Conservation (phyloP, 768 basidiomycete genomes). For the Neoboletus magnificus region DNA sequence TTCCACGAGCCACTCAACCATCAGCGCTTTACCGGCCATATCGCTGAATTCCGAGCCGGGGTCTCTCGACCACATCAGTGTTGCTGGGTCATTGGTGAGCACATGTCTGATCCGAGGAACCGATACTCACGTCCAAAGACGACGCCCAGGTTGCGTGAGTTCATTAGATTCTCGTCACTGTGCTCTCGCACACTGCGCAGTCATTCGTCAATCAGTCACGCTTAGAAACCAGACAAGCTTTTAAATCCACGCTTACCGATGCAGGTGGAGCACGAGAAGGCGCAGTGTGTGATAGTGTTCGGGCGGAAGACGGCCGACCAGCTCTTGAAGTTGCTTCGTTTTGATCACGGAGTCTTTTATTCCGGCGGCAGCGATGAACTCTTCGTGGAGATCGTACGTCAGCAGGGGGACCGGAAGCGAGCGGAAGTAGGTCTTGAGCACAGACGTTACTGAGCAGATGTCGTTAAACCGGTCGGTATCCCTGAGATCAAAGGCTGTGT, state of each 20-base stretch:
- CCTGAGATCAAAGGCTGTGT: slow-evolving; percentile 80
- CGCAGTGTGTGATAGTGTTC: slow-evolving; percentile 88
- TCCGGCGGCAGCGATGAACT: slow-evolving; percentile 76
- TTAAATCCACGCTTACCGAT: slow-evolving; percentile 51
- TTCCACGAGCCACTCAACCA: slow-evolving; percentile 93
- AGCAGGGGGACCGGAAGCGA: slow-evolving; percentile 87
- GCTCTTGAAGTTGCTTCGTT: slow-evolving; percentile 55
- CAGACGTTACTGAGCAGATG: slow-evolving; percentile 94
- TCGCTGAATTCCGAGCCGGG: slow-evolving; percentile 90
- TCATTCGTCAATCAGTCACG: slow-evolving; percentile 1
- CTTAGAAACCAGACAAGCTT: background rate
- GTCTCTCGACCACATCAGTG: slow-evolving; percentile 87
- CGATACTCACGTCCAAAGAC: slow-evolving; percentile 91
- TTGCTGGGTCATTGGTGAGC: slow-evolving; percentile 51
- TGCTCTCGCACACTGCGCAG: slow-evolving; percentile 53
- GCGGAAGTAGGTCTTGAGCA: slow-evolving; percentile 95
- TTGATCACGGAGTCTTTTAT: slow-evolving; percentile 63
- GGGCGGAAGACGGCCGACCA: slow-evolving; percentile 74
- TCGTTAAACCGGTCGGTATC: slow-evolving; percentile 94
- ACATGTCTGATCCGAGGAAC: background rate
- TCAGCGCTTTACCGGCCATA: slow-evolving; percentile 94
- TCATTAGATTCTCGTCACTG: slow-evolving; percentile 85
- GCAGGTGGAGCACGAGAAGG: slow-evolving; percentile 80
- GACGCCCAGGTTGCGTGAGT: slow-evolving; percentile 89
- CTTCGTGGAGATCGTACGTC: slow-evolving; percentile 88